Percentiles rank a stretch among this genome's conserved stretches.
These are phyloP conservation scores for Claviceps maximensis DNA, from an alignment of 2,329 filamentous ascomycete genomes.

Conservation along the genomic window DNA sequence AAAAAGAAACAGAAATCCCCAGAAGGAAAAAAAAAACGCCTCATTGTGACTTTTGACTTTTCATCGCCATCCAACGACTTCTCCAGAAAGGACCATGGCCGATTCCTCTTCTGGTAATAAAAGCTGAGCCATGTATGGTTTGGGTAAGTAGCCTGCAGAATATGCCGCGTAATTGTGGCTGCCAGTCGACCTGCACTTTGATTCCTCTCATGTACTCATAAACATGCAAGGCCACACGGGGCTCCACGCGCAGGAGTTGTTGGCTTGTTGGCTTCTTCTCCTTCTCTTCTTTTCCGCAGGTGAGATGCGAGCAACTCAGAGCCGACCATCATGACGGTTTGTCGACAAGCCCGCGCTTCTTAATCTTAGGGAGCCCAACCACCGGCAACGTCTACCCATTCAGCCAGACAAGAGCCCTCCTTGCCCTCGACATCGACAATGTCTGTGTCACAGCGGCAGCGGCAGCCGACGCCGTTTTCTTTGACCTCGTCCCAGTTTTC, in stretches of 20 bases:
- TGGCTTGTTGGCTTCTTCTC: neutral
- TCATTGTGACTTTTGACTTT: neutral
- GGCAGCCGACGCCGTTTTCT: slow-evolving; percentile 93
- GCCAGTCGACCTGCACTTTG: neutral
- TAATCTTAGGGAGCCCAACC: slow-evolving; percentile 57
- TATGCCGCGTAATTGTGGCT: neutral
- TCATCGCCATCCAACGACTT: slow-evolving; percentile 3
- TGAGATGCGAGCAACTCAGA: neutral
- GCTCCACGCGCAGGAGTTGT: neutral
- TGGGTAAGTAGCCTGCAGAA: neutral
- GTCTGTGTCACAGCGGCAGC: slow-evolving; percentile 93
- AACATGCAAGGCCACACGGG: neutral
- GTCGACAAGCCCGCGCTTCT: neutral
- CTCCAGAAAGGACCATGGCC: neutral
- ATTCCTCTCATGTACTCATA: neutral
- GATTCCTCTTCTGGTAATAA: neutral
- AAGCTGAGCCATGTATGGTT: neutral
- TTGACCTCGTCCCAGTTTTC: slow-evolving; percentile 73
- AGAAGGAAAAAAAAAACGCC: slow-evolving; percentile 8
- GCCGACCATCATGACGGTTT: neutral
- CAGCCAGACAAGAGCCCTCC: slow-evolving; percentile 82
- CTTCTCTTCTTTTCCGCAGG: neutral
- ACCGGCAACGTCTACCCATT: slow-evolving; percentile 96
- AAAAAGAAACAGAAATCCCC: neutral
- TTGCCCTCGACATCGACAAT: slow-evolving; percentile 97